Conservation (phyloP, 805 yeast genomes). For the Torulaspora quercuum region DNA sequence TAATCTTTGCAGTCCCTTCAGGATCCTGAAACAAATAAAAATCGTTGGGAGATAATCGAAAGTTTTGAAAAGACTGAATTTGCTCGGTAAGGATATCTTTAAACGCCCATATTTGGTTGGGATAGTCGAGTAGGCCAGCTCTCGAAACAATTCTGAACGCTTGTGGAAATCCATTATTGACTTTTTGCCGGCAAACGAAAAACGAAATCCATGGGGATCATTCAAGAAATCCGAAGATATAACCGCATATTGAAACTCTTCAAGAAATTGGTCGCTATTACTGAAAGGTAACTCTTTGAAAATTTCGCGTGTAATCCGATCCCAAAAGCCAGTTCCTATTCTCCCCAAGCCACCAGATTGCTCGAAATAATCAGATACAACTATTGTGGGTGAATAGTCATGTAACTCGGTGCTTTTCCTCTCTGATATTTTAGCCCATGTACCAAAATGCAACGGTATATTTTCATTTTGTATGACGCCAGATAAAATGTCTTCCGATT, state of each 20-base stretch:
- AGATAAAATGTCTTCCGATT: conserved; percentile 11
- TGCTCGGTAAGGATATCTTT: conserved; percentile 5
- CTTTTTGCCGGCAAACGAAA: conserved; percentile 22
- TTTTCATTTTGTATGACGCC: conserved; percentile 1
- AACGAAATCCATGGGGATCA: conserved; percentile 35
- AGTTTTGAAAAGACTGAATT: conserved; percentile 6
- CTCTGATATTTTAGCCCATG: conserved; percentile 9
- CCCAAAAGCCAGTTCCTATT: conserved; percentile 5
- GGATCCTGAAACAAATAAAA: conserved; percentile 3
- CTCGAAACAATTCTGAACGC: conserved; percentile 16
- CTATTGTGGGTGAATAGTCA: conserved; percentile 32
- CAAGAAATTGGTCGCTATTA: conserved; percentile 38
- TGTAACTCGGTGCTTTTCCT: conserved; percentile 15
- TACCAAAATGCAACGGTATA: neutral
- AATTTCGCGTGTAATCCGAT: conserved; percentile 10
- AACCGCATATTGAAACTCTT: conserved; percentile 49
- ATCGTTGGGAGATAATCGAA: conserved; percentile 13
- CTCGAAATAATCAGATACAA: conserved; percentile 18
- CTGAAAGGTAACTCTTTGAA: conserved; percentile 15
- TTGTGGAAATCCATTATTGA: conserved; percentile 23
- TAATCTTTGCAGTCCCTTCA: conserved; percentile 6
- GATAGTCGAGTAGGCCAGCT: conserved; percentile 10
- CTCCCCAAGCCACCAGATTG: conserved; percentile 1
- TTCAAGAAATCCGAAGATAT: conserved; percentile 49
- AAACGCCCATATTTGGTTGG: conserved; percentile 28